Percentiles rank a stretch among this genome's conserved stretches.
Conservation (phyloP, 306 rosid genomes). For the Calophaca sinica region DNA sequence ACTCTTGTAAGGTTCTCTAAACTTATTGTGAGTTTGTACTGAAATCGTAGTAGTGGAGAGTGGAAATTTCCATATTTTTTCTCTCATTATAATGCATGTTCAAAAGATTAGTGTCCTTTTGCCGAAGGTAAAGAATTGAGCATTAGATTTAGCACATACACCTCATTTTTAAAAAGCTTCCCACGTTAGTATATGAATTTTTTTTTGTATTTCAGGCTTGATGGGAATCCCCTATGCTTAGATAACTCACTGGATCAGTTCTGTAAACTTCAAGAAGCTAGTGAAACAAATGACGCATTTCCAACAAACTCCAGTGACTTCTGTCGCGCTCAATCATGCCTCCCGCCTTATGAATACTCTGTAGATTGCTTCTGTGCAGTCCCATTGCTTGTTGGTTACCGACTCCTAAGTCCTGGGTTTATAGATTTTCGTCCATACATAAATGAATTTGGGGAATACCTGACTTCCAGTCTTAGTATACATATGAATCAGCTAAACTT, state of each 20-base stretch:
- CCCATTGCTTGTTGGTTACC: conserved; percentile 73
- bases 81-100: too few species aligned
- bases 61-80: too few species aligned
- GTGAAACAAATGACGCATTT: not conserved
- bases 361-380: conserved; percentile 67
- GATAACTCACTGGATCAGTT: conserved; percentile 50
- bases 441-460: conserved; percentile 49
- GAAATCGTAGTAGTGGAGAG: conserved; percentile 9
- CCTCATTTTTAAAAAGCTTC: conserved; percentile 4
- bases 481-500: conserved; percentile 61
- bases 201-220: conserved; percentile 71
- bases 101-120: not conserved
- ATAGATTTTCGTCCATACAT: conserved; percentile 62
- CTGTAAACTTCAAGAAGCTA: conserved; percentile 56
- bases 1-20: conserved; percentile 64
- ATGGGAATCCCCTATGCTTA: conserved; percentile 83
- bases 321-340: conserved; percentile 65
- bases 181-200: conserved; percentile 15
- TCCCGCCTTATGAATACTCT: conserved; percentile 66
- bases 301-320: conserved; percentile 37
- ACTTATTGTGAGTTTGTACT: conserved; percentile 42
- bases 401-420: conserved; percentile 94
- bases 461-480: conserved; percentile 59
- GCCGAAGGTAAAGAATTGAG: too few species aligned
- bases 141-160: conserved; percentile 11